Base-by-base conservation (phyloP, 2,329 filamentous ascomycete genomes). In the Colletotrichum sp. region DNA sequence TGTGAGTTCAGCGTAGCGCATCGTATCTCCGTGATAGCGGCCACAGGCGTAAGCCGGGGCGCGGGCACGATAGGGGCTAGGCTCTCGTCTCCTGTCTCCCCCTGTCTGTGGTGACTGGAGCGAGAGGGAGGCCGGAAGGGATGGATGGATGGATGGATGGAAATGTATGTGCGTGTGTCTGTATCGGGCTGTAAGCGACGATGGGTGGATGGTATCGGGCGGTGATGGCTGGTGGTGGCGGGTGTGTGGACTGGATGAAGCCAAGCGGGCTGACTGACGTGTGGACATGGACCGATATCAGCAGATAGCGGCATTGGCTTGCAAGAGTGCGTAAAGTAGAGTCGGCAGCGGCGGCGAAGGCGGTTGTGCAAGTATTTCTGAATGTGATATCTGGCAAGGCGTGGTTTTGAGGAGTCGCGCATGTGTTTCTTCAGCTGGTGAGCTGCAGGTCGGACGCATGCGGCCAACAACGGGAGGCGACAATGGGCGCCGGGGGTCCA, bases 401-500 rank as follows among this genome's bases (percentile, higher is more conserved):
- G 58, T 60, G 38, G 32, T 26, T 63, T 48, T 61, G 24, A 32
- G 32, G 34, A 15, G 52, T 36, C 24, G 38, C 8, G 48, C 58
- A 34, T 30, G n/a, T 72, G 30, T 63, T 48, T 67, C 24, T 38
- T 63, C 43, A 48, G 43, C 32, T 52, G 10, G 43, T 36, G 38
- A 38, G 21, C 32, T 48, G 63, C 70, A 48, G 18, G 32, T 63
- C 32, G 73, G 43, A 75, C 73, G 73, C 61, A 73, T 73, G 43
- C 73, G 73, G 73, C 28, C 52, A 55, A 60, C 24, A 60, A 57
- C 34, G 48, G 12, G 38, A 9, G 30, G 30, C 24, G 52, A 28
- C 24, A 26, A 52, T 18, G 67, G 13, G 12, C 38, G 28, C 12
- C 8, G 28, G 30, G 36, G 30, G 36, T 24, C 69, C 69, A 71